These are phyloP conservation scores for Stemphylium beticola DNA, from an alignment of 2,329 filamentous ascomycete genomes.

Conservation along the genomic window DNA sequence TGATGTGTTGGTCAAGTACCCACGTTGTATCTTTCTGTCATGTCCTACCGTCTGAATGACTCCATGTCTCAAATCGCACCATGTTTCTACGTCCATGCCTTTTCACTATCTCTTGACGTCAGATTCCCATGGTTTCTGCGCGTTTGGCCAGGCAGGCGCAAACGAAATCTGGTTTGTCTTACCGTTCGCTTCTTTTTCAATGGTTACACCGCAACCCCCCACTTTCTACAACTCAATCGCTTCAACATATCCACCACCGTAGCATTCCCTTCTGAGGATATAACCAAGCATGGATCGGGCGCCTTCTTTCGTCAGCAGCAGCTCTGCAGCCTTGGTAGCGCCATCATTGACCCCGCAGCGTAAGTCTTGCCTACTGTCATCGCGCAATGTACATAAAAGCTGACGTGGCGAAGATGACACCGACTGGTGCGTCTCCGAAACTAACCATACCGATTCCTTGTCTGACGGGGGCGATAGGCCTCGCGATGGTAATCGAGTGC, in stretches of 20 bases:
- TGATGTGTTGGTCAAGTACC: background rate
- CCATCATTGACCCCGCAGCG: background rate
- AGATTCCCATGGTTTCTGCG: background rate
- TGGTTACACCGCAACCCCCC: background rate
- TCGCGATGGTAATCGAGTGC: too few relatives aligned
- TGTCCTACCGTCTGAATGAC: too few relatives aligned
- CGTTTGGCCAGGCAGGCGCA: slow-evolving; percentile 9
- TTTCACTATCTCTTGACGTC: too few relatives aligned
- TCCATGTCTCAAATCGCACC: background rate
- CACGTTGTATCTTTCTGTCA: background rate
- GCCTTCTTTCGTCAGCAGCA: background rate
- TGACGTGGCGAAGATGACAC: slow-evolving; percentile 12
- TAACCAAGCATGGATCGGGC: background rate
- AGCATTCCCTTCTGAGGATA: background rate
- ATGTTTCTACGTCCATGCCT: background rate
- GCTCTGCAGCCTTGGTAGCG: background rate
- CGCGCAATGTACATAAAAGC: background rate
- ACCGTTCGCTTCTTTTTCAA: background rate
- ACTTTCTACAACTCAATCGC: background rate
- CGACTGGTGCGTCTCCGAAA: slow-evolving; percentile 18
- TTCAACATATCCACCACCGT: background rate
- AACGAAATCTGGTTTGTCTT: background rate
- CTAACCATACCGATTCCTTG: background rate
- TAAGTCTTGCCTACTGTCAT: background rate
- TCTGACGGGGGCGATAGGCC: background rate